Conservation (phyloP, 2,329 filamentous ascomycete species). For the Pestalotiopsis sp. region DNA sequence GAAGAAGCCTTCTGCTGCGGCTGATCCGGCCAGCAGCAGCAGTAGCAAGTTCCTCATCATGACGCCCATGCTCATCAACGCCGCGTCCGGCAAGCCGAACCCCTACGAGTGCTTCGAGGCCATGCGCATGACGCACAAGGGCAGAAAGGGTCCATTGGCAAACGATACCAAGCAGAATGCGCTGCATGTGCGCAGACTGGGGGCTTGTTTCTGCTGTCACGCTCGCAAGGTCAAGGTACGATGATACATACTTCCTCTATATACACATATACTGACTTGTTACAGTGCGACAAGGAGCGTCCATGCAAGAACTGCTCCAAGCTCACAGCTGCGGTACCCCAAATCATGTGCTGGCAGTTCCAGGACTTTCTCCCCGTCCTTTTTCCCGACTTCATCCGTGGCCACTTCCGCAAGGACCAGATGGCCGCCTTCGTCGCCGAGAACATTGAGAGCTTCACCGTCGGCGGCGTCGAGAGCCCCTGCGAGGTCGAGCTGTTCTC, state of each 20-base stretch:
- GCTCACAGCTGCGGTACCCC: constrained; percentile 50
- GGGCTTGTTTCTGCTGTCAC: constrained; percentile 63
- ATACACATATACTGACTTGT: not conserved
- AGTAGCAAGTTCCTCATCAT: constrained; percentile 56
- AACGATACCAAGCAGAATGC: constrained; percentile 57
- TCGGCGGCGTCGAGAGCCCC: constrained; percentile 41
- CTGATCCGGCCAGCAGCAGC: constrained; percentile 40
- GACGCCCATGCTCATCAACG: constrained; percentile 55
- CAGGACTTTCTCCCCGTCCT: constrained; percentile 54
- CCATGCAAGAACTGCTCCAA: constrained; percentile 61
- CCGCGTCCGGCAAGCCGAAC: constrained; percentile 52
- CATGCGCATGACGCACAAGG: constrained; percentile 54
- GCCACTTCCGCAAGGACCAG: constrained; percentile 52
- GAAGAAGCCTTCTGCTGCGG: constrained; percentile 25
- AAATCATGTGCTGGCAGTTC: constrained; percentile 63
- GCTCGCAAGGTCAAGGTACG: constrained; percentile 55
- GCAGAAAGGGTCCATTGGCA: constrained; percentile 58
- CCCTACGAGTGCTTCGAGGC: constrained; percentile 59
- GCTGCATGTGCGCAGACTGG: constrained; percentile 53
- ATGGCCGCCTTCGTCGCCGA: constrained; percentile 50
- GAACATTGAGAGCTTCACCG: constrained; percentile 48
- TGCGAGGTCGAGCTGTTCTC: constrained; percentile 52
- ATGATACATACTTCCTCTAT: too few relatives aligned
- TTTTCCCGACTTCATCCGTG: constrained; percentile 55
- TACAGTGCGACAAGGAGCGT: constrained; percentile 51